Conservation (phyloP, 176 grass and related monocot genomes). For the Musa itinerans region DNA sequence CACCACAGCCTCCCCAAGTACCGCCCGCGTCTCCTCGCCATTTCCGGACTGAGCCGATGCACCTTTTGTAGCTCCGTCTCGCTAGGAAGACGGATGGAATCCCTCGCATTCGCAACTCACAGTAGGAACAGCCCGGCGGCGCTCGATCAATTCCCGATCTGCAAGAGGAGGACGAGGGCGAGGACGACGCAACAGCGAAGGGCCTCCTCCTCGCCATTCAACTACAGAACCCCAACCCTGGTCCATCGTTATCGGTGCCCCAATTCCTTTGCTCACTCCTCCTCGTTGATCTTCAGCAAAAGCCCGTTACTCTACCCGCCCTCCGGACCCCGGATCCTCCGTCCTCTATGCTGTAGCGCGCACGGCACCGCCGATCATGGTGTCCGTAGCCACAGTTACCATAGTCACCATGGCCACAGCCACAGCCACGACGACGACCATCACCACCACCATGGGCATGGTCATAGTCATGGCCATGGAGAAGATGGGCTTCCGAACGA, state of each 20-base stretch:
- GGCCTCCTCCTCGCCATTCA: neutral
- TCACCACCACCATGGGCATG: neutral
- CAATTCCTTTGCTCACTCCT: neutral
- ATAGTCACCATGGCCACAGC: constrained; percentile 32
- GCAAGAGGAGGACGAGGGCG: neutral
- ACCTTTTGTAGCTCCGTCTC: neutral
- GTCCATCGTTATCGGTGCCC: neutral
- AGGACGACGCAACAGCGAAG: too few species aligned
- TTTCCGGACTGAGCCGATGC: too few species aligned
- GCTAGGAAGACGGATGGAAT: neutral
- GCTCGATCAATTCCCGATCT: neutral
- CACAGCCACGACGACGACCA: constrained; percentile 8
- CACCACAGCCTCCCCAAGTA: neutral
- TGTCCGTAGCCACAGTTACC: constrained; percentile 6
- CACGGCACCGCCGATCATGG: neutral
- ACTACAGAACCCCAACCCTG: neutral
- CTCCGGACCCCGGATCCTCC: neutral
- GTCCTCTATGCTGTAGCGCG: neutral
- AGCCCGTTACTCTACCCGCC: constrained; percentile 15
- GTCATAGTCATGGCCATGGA: constrained; percentile 11
- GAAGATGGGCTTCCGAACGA: constrained; percentile 14
- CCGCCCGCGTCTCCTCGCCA: too few species aligned
- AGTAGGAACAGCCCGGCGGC: neutral
- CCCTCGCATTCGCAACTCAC: neutral
- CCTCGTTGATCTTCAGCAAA: neutral